Percentiles rank a stretch among this genome's conserved stretches.
These are phyloP conservation scores for Tolypocladium inflatum DNA, from an alignment of 2,329 filamentous ascomycete species.

Conservation along the genomic window DNA sequence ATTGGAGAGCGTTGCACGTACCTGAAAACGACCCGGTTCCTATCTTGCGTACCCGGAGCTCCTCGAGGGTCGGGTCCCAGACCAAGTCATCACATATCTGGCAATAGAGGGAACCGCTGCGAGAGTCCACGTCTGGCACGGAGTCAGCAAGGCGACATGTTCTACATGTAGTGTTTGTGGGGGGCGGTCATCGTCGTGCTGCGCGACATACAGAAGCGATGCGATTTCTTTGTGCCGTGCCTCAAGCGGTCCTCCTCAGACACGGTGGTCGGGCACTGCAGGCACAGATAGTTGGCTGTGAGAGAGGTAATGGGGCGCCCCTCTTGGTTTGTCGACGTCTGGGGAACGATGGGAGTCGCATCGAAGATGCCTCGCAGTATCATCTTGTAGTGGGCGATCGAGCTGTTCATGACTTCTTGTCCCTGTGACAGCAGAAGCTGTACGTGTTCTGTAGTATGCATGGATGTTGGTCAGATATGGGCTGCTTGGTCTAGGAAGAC, in stretches of 20 bases:
- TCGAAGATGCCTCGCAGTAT: conserved; percentile 64
- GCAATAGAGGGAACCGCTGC: conserved; percentile 66
- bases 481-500: background rate
- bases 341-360: conserved; percentile 51
- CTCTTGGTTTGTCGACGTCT: conserved; percentile 52
- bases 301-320: conserved; percentile 49
- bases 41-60: conserved; percentile 61
- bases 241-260: conserved; percentile 54
- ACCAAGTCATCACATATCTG: conserved; percentile 76
- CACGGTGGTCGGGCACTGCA: conserved; percentile 64
- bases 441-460: conserved; percentile 52
- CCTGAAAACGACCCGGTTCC: conserved; percentile 56
- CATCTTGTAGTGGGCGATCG: conserved; percentile 62
- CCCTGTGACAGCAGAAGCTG: conserved; percentile 54
- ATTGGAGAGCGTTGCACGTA: conserved; percentile 22
- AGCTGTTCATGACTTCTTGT: conserved; percentile 56
- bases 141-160: conserved; percentile 13
- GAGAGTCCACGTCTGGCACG: conserved; percentile 62
- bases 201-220: conserved; percentile 60
- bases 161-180: background rate
- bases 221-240: conserved; percentile 60
- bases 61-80: conserved; percentile 73
- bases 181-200: background rate
- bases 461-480: background rate
- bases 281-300: conserved; percentile 60